Percentiles rank a stretch among this genome's conserved stretches.
phyloP scores from a whole-genome alignment of 208 protist genomes.

The Trypanosoma melophagium region DNA sequence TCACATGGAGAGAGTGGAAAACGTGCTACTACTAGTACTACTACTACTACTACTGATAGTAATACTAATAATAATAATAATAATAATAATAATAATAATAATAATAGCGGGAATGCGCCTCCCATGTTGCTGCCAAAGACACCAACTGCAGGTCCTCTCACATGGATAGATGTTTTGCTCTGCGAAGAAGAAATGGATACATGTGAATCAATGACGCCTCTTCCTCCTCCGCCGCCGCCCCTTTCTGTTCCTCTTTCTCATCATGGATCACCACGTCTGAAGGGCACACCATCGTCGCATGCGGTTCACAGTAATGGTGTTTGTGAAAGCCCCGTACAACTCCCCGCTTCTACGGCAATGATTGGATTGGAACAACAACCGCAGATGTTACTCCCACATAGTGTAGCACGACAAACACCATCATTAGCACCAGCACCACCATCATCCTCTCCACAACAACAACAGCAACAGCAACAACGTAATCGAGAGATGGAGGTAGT shows the following conservation, averaged over 20 bases:
- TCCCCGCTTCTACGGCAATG: conserved; percentile 17
- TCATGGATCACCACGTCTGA: neutral
- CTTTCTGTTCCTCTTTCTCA: too few species aligned
- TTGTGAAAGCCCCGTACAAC: conserved; percentile 6
- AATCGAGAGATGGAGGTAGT: neutral
- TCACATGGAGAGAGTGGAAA: too few species aligned
- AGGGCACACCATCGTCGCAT: neutral
- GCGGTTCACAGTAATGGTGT: neutral
- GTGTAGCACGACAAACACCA: neutral
- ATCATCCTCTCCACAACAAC: too few species aligned
- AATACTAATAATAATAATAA: neutral
- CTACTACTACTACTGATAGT: too few species aligned
- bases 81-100: neutral
- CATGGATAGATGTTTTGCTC: conserved; percentile 26
- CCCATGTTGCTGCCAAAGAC: neutral
- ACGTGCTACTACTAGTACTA: too few species aligned
- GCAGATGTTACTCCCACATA: too few species aligned
- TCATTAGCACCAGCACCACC: neutral
- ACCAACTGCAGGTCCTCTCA: neutral
- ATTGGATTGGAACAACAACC: conserved; percentile 8
- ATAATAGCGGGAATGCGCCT: neutral
- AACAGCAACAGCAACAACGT: neutral
- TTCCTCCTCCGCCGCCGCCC: too few species aligned
- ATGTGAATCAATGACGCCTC: neutral
- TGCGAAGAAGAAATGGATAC: conserved; percentile 5